Conservation (phyloP, 192 early-diverging fungal species). For the Martensiomyces pterosporus region DNA sequence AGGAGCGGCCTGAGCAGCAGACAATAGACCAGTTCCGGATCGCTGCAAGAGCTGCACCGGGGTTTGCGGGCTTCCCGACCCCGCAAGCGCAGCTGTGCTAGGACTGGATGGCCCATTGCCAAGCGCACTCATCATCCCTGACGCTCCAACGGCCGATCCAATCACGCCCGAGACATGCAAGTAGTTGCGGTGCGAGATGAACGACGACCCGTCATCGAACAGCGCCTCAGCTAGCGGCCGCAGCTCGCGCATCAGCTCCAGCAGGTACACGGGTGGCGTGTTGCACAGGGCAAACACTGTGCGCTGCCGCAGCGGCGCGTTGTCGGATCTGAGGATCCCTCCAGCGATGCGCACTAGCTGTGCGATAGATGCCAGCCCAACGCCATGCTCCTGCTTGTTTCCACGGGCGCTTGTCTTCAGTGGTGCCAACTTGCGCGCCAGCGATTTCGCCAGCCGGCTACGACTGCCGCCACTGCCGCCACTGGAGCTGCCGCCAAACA, state of each 20-base stretch:
- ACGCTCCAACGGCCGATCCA: conserved; percentile 2
- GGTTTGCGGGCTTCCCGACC: conserved; percentile 9
- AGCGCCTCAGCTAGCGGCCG: conserved; percentile 38
- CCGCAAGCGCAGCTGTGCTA: background rate
- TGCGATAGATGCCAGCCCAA: conserved; percentile 34
- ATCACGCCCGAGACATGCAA: conserved; percentile 24
- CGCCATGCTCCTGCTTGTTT: conserved; percentile 41
- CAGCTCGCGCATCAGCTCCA: conserved; percentile 44
- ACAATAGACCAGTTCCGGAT: conserved; percentile 10
- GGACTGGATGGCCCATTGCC: conserved; percentile 22
- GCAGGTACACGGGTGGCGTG: conserved; percentile 29
- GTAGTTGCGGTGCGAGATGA: conserved; percentile 39
- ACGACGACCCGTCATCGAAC: conserved; percentile 37
- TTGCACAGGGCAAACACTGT: conserved; percentile 29
- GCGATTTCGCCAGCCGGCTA: conserved; percentile 44
- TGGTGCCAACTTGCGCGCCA: conserved; percentile 45
- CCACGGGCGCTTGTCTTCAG: conserved; percentile 35
- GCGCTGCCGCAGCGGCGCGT: conserved; percentile 35
- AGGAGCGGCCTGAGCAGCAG: conserved; percentile 14
- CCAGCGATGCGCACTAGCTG: conserved; percentile 47
- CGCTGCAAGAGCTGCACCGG: conserved; percentile 10
- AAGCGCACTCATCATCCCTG: conserved; percentile 20
- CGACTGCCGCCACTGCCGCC: conserved; percentile 12
- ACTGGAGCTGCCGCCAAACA: conserved; percentile 6
- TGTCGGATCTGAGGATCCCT: conserved; percentile 35